Percentiles rank a stretch among this genome's conserved stretches.
Conservation (phyloP, 2,329 filamentous ascomycete genomes). For the Arthroderma sp. region DNA sequence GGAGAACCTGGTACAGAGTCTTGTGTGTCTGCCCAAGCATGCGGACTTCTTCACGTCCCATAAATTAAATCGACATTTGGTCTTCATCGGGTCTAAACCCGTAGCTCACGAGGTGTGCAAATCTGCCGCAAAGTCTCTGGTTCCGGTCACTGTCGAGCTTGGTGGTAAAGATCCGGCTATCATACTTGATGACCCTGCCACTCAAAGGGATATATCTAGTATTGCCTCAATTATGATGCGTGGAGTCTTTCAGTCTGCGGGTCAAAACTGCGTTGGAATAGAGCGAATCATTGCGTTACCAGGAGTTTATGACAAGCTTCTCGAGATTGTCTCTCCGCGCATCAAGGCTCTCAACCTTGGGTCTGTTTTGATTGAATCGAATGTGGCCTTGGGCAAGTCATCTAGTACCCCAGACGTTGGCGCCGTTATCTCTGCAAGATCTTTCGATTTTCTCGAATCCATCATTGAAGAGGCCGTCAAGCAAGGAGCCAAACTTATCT, state of each 20-base stretch:
- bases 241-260: constrained; percentile 86
- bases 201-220: constrained; percentile 45
- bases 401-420: constrained; percentile 54
- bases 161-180: constrained; percentile 92
- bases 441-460: constrained; percentile 61
- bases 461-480: constrained; percentile 66
- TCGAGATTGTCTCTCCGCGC: constrained; percentile 57
- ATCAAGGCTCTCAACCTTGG: constrained; percentile 66
- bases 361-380: constrained; percentile 44
- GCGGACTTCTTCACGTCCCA: constrained; percentile 77
- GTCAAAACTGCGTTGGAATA: constrained; percentile 96
- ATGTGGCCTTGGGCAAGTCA: constrained; percentile 6
- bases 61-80: constrained; percentile 71
- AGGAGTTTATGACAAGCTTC: constrained; percentile 58
- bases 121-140: constrained; percentile 74
- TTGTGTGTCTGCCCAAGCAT: constrained; percentile 76
- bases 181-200: constrained; percentile 63
- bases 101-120: constrained; percentile 81
- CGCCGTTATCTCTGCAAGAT: constrained; percentile 70
- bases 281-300: constrained; percentile 79
- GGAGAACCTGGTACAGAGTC: constrained; percentile 65
- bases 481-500: constrained; percentile 66
- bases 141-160: constrained; percentile 76
- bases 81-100: constrained; percentile 83
- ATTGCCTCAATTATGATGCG: constrained; percentile 76